A percentile compares a stretch with the other conserved stretches of the same genome.
Conservation (phyloP, 768 basidiomycete genomes). For the Agaricus sinodeliciosus region DNA sequence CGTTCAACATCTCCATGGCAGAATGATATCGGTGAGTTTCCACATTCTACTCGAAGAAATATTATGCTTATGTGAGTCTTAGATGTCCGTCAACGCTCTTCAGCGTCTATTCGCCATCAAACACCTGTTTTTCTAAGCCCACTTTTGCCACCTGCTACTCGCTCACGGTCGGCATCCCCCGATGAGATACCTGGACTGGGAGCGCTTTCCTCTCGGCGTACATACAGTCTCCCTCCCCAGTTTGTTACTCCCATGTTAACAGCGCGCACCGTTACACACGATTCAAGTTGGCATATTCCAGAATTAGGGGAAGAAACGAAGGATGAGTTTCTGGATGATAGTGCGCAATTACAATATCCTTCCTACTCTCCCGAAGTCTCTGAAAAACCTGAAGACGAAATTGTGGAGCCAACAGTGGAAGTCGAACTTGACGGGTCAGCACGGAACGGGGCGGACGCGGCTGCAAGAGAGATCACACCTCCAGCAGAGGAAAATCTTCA, state of each 20-base stretch:
- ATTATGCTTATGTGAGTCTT: neutral
- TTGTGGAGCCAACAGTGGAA: neutral
- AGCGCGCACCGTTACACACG: neutral
- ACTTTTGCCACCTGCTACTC: neutral
- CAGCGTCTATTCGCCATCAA: neutral
- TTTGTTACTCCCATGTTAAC: neutral
- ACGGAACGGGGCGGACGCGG: no score
- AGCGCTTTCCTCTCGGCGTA: neutral
- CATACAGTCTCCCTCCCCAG: neutral
- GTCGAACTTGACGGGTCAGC: no score
- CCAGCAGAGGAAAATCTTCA: neutral
- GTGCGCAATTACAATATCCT: neutral
- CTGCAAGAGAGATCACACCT: neutral
- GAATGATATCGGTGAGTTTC: no score
- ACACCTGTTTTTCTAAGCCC: conserved; percentile 3
- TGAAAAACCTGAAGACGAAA: neutral
- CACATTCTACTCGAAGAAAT: no score
- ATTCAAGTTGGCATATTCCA: neutral
- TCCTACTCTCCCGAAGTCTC: neutral
- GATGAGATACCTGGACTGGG: conserved; percentile 9
- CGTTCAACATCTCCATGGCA: no score
- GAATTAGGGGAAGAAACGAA: neutral
- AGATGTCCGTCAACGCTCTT: neutral
- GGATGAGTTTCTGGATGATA: neutral
- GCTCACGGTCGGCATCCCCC: neutral